Percentiles rank a stretch among this genome's conserved stretches.
phyloP scores from a whole-genome alignment of 1,139 yeast genomes.

The Scheffersomyces lignicola region DNA sequence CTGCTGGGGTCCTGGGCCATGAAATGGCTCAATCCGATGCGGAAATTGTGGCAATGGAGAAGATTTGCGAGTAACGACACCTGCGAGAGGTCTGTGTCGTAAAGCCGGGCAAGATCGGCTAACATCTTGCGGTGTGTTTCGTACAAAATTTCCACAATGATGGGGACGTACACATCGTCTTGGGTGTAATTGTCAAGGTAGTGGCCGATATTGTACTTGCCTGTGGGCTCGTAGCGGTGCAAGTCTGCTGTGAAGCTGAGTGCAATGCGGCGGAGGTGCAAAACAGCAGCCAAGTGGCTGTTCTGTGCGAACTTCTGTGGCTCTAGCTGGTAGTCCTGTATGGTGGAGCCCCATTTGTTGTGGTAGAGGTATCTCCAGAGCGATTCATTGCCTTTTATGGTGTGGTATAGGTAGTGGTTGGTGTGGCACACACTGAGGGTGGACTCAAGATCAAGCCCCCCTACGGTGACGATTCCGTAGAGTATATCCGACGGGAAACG shows the following conservation, averaged over 20 bases:
- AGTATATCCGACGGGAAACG: background rate
- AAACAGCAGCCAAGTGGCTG: background rate
- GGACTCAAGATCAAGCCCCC: background rate
- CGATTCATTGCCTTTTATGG: background rate
- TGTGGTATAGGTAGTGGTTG: background rate
- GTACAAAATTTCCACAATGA: background rate
- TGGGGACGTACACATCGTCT: conserved; percentile 7
- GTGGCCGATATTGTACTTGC: background rate
- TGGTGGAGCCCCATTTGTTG: conserved; percentile 1
- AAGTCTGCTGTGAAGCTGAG: background rate
- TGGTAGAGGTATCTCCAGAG: conserved; percentile 1
- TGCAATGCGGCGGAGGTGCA: background rate
- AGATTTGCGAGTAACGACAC: conserved; percentile 10
- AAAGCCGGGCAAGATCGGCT: background rate
- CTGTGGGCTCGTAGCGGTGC: background rate
- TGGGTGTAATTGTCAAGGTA: conserved; percentile 4
- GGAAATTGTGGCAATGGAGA: conserved; percentile 16
- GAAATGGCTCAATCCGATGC: conserved; percentile 14
- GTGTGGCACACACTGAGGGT: conserved; percentile 1
- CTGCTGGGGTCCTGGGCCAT: background rate
- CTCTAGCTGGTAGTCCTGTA: background rate
- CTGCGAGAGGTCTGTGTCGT: conserved; percentile 6
- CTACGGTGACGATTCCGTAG: background rate
- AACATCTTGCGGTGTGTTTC: background rate
- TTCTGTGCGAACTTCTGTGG: background rate